Evolutionary conservation across 2,329 filamentous ascomycete genomes (phyloP), one percentile per base, ranked within the genome.

Genomic region (Beauveria rudraprayagi): DNA sequence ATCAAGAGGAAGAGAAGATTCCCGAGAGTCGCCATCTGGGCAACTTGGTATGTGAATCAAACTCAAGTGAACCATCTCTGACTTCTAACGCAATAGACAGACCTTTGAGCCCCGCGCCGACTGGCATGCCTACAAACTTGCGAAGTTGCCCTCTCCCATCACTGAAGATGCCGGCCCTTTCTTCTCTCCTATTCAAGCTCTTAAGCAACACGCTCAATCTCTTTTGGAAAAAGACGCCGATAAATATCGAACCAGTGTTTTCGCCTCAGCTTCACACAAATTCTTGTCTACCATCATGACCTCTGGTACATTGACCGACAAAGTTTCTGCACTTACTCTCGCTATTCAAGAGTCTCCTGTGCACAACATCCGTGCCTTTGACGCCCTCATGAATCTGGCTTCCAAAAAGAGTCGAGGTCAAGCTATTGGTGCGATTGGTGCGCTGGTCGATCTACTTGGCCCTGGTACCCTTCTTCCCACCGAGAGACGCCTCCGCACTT

Each of bases 251-350:
- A 83, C 85, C 28, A 87, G 91, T 66, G 78, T 89, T 61, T 85
- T 90, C 7, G 85, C 90, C 56, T 91, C 91, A 28, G 94, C 93
- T 2, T 93, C 92, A 46, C 90, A 95, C 75, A 96, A 92, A 73
- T 99, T 99, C 79, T 87, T 97, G 80, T 91, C 92, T 1, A 96
- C 92, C 19, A 97, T 99, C 72, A 97, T 97, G 90, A 80, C 91
- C 10, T 95, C 92, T 1, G 94, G 94, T 79, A 99, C 95, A 10
- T 84, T 97, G 67, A 95, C 92, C 61, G 94, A 99, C 73, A 97
- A 97, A 73, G 89, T 97, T 48, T 99, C 94, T 3, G 95, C 94
- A 3, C 79, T 99, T 69, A 99, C 94, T 5, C 80, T 99, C 67
- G 89, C 94, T 61, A 87, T 97, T 14, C 95, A 99, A 77, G 94